Conservation (phyloP, 1,139 yeast genomes). For the Candida sp. region DNA sequence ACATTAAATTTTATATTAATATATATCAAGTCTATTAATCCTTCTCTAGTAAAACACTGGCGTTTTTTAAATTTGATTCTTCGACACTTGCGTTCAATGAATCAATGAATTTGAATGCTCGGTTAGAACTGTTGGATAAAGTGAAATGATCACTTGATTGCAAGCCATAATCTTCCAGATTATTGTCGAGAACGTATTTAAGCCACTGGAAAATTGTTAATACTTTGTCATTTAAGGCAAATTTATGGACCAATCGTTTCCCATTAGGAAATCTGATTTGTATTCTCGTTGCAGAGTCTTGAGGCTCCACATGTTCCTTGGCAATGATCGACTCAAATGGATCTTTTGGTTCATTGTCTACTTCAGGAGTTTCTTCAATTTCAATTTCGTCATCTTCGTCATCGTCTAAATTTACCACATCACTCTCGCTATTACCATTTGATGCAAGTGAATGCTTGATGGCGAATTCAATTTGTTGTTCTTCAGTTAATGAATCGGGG, state of each 20-base stretch:
- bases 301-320: conserved; percentile 51
- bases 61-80: conserved; percentile 77
- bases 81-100: conserved; percentile 59
- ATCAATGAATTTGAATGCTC: conserved; percentile 63
- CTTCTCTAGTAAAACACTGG: conserved; percentile 71
- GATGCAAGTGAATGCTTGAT: conserved; percentile 54
- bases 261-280: conserved; percentile 91
- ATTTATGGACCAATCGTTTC: conserved; percentile 72
- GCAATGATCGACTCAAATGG: conserved; percentile 46
- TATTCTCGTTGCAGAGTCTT: conserved; percentile 66
- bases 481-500: conserved; percentile 69
- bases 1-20: no score
- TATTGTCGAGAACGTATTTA: conserved; percentile 58
- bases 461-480: conserved; percentile 81
- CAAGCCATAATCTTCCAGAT: conserved; percentile 44
- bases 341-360: conserved; percentile 12
- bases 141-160: conserved; percentile 33
- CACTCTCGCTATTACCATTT: conserved; percentile 15
- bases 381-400: conserved; percentile 9
- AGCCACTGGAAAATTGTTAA: conserved; percentile 32
- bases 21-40: conserved; percentile 18
- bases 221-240: conserved; percentile 56
- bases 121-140: conserved; percentile 61
- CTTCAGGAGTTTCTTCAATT: background rate
- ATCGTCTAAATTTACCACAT: conserved; percentile 6